A percentile compares a stretch with the other conserved stretches of the same genome.
Evolutionary conservation across 169 alveolate genomes (phyloP).

Genomic region (Plasmodium adleri): DNA sequence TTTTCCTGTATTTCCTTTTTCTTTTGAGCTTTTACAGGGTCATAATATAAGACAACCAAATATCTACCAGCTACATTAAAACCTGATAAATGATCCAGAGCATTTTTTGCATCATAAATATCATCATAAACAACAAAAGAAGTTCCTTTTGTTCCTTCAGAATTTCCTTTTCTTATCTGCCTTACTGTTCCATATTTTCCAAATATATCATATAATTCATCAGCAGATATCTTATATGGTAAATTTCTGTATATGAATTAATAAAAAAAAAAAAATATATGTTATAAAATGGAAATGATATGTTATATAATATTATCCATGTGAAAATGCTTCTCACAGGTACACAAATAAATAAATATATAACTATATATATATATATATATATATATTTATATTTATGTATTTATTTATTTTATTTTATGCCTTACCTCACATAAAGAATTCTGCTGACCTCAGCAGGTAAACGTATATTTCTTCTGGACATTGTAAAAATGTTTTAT

Average conservation of each 20-base stretch:
- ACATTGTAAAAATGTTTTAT: conserved; percentile 38
- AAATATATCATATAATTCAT: conserved; percentile 98
- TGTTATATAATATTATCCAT: not conserved
- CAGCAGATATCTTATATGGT: conserved; percentile 93
- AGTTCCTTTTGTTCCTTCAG: conserved; percentile 95
- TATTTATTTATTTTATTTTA: not conserved
- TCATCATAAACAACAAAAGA: conserved; percentile 99
- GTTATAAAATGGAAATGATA: not conserved
- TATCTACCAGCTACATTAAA: conserved; percentile 98
- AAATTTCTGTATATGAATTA: conserved; percentile 81
- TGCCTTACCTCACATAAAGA: conserved; percentile 74
- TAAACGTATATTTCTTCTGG: conserved; percentile 75
- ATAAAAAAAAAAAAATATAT: not conserved
- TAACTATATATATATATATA: not conserved
- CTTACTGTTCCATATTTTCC: conserved; percentile 99
- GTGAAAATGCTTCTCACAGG: not conserved
- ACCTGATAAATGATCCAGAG: conserved; percentile 98
- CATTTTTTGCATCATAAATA: conserved; percentile 98
- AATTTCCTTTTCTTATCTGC: conserved; percentile 96
- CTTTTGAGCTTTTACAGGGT: conserved; percentile 89
- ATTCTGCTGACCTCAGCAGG: conserved; percentile 81
- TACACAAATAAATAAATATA: not conserved
- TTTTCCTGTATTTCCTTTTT: conserved; percentile 87
- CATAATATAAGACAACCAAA: conserved; percentile 90
- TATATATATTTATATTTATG: not conserved